Evolutionary conservation across 1,139 yeast species (phyloP), one percentile per base, ranked within the genome.

Genomic region (Sugiyamaella pinicola): DNA sequence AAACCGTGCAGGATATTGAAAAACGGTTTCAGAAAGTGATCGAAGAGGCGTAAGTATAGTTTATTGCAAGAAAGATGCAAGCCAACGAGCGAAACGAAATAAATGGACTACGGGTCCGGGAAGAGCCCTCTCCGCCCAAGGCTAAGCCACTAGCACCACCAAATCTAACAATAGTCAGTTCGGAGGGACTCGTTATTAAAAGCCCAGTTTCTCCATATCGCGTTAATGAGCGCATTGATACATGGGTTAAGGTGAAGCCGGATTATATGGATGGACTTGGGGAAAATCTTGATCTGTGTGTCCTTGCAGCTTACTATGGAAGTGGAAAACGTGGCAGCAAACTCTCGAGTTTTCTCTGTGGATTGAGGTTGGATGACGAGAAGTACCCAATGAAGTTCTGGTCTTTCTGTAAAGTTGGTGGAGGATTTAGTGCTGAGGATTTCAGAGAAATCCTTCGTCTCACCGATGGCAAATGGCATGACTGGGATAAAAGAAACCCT

Each of bases 161-260:
- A 19, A 6, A 21, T 24, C 40, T 50, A 41, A 50, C 47, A 7
- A n/a, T 2, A n/a, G 12, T 38, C 19, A 62, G 60, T 39, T 80
- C 90, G 18, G 99, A 93, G 69, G 99, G 99, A 0, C 72, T 93
- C 6, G 80, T 93, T 54, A 71, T 93, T 33, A 93, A 93, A 64
- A 79, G 83, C 57, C 79, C 83, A 0, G 70, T 73, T 5, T 78
- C 87, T 13, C 72, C 69, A 18, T 93, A 93, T 67, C 67, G 71
- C 4, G 76, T 87, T 12, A 90, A 83, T 18, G 77, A 76, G 46
- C 72, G 91, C 51, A 76, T 77, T 44, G 77, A 77, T 26, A 72
- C 76, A 18, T 91, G 98, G 96, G 74, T 88, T 24, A 93, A 93
- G 64, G 80, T 91, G 1, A 93, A 93, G 67, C 98, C 98, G 0